A percentile compares a stretch with the other conserved stretches of the same genome.
Conservation (phyloP, 2,329 filamentous ascomycete species). For the Dichotomopilus funicola region DNA sequence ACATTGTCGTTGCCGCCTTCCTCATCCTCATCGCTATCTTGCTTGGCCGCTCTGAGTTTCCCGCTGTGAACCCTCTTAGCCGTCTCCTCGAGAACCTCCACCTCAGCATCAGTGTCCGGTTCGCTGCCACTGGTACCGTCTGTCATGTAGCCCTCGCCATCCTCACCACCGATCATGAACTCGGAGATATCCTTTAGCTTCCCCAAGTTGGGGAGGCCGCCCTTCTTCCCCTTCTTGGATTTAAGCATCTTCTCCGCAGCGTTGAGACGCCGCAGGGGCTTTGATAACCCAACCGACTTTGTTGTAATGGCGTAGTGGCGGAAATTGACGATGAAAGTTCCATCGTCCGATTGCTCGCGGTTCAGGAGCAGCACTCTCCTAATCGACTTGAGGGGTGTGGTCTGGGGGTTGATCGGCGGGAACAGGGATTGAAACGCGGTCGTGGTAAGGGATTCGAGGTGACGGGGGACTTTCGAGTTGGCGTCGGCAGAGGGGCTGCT, state of each 20-base stretch:
- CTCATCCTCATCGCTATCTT: slow-evolving; percentile 37
- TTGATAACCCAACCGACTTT: slow-evolving; percentile 75
- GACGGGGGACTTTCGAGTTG: slow-evolving; percentile 72
- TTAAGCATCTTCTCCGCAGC: slow-evolving; percentile 73
- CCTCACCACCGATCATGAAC: slow-evolving; percentile 80
- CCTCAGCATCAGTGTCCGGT: slow-evolving; percentile 87
- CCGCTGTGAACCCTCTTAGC: slow-evolving; percentile 53
- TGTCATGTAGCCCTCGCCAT: slow-evolving; percentile 75
- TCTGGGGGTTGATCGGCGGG: slow-evolving; percentile 88
- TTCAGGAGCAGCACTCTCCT: slow-evolving; percentile 85
- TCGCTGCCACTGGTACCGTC: slow-evolving; percentile 83
- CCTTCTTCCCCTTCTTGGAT: slow-evolving; percentile 55
- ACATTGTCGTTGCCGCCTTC: slow-evolving; percentile 50
- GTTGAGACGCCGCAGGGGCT: slow-evolving; percentile 74
- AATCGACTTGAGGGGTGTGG: slow-evolving; percentile 85
- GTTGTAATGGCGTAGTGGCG: slow-evolving; percentile 95
- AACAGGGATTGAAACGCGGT: slow-evolving; percentile 96
- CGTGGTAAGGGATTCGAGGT: slow-evolving; percentile 86
- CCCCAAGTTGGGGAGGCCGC: slow-evolving; percentile 77
- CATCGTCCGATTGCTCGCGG: slow-evolving; percentile 59
- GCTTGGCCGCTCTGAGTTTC: slow-evolving; percentile 43
- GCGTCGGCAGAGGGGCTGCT: slow-evolving; percentile 55
- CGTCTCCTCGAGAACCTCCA: slow-evolving; percentile 68
- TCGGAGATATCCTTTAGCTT: slow-evolving; percentile 91
- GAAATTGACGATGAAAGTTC: slow-evolving; percentile 76